Conservation (phyloP, 305 asterid genomes). For the Fraxinus albicans region DNA sequence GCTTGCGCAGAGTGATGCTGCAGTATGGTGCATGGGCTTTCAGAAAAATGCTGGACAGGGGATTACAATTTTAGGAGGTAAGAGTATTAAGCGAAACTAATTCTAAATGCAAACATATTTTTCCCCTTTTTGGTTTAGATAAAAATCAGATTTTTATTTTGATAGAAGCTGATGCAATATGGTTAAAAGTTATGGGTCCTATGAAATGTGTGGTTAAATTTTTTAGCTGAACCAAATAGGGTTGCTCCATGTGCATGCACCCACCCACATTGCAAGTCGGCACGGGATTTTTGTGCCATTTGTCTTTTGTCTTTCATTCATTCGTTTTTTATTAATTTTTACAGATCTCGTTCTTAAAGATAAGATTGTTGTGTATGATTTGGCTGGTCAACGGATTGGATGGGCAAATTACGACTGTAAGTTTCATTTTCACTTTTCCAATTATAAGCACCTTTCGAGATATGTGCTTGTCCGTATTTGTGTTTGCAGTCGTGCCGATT, state of each 20-base stretch:
- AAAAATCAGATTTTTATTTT: neutral
- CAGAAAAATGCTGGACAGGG: constrained; percentile 77
- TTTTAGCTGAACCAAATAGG: neutral
- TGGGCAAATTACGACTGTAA: constrained; percentile 76
- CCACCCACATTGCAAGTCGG: neutral
- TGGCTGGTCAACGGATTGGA: constrained; percentile 71
- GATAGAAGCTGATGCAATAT: neutral
- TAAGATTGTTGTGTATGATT: constrained; percentile 77
- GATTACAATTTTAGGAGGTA: constrained; percentile 91
- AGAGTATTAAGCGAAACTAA: neutral
- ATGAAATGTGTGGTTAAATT: too few species aligned
- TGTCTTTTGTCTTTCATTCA: neutral
- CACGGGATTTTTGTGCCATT: neutral
- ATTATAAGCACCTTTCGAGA: neutral
- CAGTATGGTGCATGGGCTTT: constrained; percentile 87
- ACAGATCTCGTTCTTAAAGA: constrained; percentile 71
- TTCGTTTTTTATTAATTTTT: neutral
- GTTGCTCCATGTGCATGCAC: neutral
- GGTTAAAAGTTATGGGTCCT: neutral
- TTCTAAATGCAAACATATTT: neutral
- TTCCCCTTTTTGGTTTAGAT: neutral
- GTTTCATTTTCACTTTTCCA: constrained; percentile 8
- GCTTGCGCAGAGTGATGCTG: constrained; percentile 64
- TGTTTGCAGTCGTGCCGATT: neutral
- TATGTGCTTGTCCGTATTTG: neutral